phyloP scores from a whole-genome alignment of 73 alveolate species.

The Blepharisma japonicum region DNA sequence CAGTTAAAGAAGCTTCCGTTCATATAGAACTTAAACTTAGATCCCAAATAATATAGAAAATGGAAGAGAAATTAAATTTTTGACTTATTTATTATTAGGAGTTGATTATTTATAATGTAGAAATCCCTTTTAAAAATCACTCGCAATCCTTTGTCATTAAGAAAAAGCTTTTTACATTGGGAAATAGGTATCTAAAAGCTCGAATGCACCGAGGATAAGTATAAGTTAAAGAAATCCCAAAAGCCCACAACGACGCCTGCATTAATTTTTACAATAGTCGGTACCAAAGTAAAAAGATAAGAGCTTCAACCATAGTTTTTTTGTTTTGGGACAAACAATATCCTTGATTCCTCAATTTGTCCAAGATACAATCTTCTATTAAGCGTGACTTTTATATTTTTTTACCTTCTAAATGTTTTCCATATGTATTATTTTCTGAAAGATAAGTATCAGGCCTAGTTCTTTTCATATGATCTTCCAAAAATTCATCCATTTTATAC shows the following conservation, averaged over 20 bases:
- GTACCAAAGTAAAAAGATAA: background rate
- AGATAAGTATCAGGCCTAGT: constrained; percentile 4
- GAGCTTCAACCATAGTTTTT: background rate
- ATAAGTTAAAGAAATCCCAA: constrained; percentile 13
- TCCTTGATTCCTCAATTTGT: background rate
- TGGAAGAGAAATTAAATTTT: too few relatives aligned
- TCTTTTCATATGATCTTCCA: constrained; percentile 3
- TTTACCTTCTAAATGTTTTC: constrained; percentile 19
- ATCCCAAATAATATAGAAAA: too few relatives aligned
- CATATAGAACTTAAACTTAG: too few relatives aligned
- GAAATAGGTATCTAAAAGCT: constrained; percentile 3
- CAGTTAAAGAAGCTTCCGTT: too few relatives aligned
- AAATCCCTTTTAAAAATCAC: too few relatives aligned
- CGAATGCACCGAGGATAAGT: constrained; percentile 17
- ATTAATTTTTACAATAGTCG: background rate
- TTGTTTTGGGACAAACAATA: background rate
- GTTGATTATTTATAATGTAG: too few relatives aligned
- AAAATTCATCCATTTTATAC: constrained; percentile 11
- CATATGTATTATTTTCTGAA: background rate
- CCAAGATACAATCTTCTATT: constrained; percentile 6
- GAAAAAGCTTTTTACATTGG: background rate
- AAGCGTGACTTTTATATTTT: background rate
- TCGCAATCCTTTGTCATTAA: too few relatives aligned
- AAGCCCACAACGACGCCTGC: background rate
- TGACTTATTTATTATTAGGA: too few relatives aligned